phyloP scores from a whole-genome alignment of 73 alveolate genomes.

The Breviolum minutum region DNA sequence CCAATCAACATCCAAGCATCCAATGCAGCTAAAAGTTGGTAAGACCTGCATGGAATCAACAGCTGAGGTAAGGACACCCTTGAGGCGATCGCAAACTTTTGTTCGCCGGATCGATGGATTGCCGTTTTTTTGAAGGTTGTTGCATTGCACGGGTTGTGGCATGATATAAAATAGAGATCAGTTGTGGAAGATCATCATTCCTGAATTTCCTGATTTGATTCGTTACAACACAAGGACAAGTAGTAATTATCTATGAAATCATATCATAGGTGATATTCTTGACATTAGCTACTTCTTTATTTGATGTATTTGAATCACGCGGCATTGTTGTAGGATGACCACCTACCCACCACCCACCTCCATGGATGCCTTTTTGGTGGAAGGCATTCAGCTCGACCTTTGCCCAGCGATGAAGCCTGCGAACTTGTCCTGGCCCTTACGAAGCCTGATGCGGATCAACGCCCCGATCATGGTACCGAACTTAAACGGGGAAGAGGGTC shows the following conservation, averaged over 20 bases:
- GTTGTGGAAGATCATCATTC: neutral
- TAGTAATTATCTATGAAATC: too few relatives aligned
- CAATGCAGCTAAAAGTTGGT: too few relatives aligned
- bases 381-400: conserved; percentile 26
- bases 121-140: neutral
- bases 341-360: neutral
- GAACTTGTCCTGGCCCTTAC: conserved; percentile 63
- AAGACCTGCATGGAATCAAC: neutral
- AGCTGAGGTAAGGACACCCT: neutral
- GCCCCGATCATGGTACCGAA: conserved; percentile 83
- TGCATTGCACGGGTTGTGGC: neutral
- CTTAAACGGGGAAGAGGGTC: too few relatives aligned
- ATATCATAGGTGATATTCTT: too few relatives aligned
- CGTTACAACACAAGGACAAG: too few relatives aligned
- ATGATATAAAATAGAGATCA: too few relatives aligned
- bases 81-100: neutral
- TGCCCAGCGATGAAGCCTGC: conserved; percentile 47
- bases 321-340: neutral
- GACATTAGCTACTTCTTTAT: too few relatives aligned
- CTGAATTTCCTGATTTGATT: too few relatives aligned
- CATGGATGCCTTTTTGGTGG: neutral
- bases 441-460: conserved; percentile 70
- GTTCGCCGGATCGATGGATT: too few relatives aligned
- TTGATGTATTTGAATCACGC: too few relatives aligned
- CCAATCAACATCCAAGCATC: too few relatives aligned